A percentile compares a stretch with the other conserved stretches of the same genome.
Conservation (phyloP, 1,139 yeast species). For the Casaregolazyma lundiana region DNA sequence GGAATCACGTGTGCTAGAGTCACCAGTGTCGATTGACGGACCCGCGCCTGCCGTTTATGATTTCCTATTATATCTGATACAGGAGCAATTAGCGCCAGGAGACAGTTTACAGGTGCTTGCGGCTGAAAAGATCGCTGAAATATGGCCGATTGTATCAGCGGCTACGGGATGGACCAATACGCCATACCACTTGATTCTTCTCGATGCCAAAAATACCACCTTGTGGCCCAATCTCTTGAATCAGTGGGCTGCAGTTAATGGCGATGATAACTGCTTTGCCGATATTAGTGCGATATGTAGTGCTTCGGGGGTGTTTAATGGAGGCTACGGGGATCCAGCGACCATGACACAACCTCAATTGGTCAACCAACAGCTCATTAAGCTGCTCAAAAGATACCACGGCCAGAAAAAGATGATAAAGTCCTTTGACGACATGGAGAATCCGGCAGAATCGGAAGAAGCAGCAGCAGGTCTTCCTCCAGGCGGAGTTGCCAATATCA, state of each 20-base stretch:
- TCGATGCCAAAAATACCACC: neutral
- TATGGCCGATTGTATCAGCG: neutral
- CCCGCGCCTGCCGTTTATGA: neutral
- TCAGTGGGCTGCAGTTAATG: neutral
- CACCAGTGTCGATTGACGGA: neutral
- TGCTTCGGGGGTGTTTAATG: neutral
- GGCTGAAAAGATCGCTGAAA: neutral
- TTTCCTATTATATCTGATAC: neutral
- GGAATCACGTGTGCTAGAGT: neutral
- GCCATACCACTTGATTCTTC: conserved; percentile 1
- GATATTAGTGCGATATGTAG: neutral
- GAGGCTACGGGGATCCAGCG: conserved; percentile 2
- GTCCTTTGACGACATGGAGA: conserved; percentile 1
- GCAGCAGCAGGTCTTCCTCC: conserved; percentile 9
- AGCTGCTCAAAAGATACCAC: neutral
- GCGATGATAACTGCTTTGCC: neutral
- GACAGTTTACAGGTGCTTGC: conserved; percentile 5
- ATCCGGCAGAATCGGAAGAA: conserved; percentile 7
- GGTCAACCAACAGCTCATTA: conserved; percentile 7
- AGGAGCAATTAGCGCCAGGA: neutral
- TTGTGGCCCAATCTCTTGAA: neutral
- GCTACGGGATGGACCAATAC: neutral
- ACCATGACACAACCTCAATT: conserved; percentile 2
- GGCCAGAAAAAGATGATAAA: neutral
- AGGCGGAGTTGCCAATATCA: conserved; percentile 10